These are phyloP conservation scores for Pythium utonaiense DNA, from an alignment of 352 stramenopile genomes.

Conservation along the genomic window DNA sequence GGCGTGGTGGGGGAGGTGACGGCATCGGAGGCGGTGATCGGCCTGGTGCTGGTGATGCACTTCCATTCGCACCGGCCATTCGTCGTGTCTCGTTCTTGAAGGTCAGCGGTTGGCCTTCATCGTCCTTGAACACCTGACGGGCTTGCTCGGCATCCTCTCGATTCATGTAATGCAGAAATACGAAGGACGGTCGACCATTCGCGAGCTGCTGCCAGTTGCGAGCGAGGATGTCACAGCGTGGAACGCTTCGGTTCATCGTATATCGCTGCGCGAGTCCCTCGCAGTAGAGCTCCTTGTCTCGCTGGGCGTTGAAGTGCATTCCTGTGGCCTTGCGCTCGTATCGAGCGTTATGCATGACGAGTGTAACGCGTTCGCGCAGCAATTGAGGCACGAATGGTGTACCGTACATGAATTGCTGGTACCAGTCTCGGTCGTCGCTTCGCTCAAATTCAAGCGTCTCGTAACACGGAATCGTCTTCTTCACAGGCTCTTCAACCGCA, in stretches of 20 bases:
- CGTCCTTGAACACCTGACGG: constrained; percentile 17
- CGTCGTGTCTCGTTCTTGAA: constrained; percentile 18
- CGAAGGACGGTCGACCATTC: constrained; percentile 13
- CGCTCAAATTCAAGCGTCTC: constrained; percentile 24
- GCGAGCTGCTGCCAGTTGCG: constrained; percentile 27
- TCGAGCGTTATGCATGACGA: constrained; percentile 21
- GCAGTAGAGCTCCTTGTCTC: constrained; percentile 27
- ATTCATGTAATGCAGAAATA: constrained; percentile 32
- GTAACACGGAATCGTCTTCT: constrained; percentile 14
- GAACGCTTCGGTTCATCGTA: constrained; percentile 26
- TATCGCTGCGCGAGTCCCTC: constrained; percentile 20
- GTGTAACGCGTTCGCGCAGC: constrained; percentile 19
- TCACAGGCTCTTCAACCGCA: neutral
- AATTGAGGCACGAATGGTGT: constrained; percentile 25
- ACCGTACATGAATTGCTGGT: constrained; percentile 25
- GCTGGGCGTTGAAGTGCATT: constrained; percentile 25
- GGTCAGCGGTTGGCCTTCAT: constrained; percentile 15
- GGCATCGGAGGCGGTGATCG: constrained; percentile 3
- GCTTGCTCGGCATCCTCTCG: constrained; percentile 26
- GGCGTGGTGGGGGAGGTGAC: constrained; percentile 11
- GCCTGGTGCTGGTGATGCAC: neutral
- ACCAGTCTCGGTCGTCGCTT: constrained; percentile 26
- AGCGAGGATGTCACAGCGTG: constrained; percentile 22
- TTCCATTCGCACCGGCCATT: neutral
- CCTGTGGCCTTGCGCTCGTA: constrained; percentile 27